Evolutionary conservation across 805 yeast species (phyloP).

Genomic region (Saccharomyces mikatae): DNA sequence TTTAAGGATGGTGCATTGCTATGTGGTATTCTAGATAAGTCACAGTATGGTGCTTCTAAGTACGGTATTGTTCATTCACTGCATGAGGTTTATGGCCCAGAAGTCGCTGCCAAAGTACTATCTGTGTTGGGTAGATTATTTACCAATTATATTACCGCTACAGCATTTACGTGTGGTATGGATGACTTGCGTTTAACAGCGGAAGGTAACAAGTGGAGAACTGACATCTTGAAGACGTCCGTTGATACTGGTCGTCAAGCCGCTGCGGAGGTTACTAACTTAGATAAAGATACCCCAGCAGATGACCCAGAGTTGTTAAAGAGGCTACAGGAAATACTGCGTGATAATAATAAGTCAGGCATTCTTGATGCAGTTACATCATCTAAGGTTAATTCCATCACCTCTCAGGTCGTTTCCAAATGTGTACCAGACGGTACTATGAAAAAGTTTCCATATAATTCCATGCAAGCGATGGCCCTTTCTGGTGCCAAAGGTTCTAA

Average conservation of each 20-base stretch:
- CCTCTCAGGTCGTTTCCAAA: constrained; percentile 87
- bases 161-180: constrained; percentile 99
- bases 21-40: constrained; percentile 91
- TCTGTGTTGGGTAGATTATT: constrained; percentile 92
- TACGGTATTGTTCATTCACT: constrained; percentile 94
- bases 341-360: constrained; percentile 89
- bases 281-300: constrained; percentile 42
- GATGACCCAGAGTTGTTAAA: constrained; percentile 71
- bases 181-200: constrained; percentile 89
- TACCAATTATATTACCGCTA: constrained; percentile 85
- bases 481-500: constrained; percentile 99
- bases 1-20: constrained; percentile 81
- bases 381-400: constrained; percentile 82
- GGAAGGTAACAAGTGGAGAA: constrained; percentile 87
- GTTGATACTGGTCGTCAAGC: constrained; percentile 82
- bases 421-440: constrained; percentile 96
- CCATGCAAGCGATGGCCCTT: constrained; percentile 98
- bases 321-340: constrained; percentile 86
- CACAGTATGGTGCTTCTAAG: constrained; percentile 97
- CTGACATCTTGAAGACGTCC: constrained; percentile 68
- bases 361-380: constrained; percentile 93
- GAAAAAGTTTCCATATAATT: constrained; percentile 89
- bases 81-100: constrained; percentile 92
- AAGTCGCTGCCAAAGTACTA: constrained; percentile 78
- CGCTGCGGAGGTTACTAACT: constrained; percentile 88